Base-by-base conservation (phyloP, 2,329 filamentous ascomycete species). In the Ophiostoma tasmaniense region DNA sequence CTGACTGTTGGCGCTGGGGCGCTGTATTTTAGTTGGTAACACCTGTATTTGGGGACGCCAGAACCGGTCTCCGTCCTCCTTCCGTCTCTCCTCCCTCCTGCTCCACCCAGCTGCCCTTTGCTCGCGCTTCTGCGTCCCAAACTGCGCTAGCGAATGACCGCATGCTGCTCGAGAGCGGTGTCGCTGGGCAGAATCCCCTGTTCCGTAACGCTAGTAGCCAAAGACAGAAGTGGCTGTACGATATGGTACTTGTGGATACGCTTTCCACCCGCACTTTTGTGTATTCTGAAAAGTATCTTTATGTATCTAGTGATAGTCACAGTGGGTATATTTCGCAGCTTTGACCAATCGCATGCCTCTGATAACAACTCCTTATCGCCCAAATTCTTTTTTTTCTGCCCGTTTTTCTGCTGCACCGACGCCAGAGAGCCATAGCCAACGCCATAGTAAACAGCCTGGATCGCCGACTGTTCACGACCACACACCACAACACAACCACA, bases 91-190 rank as follows among this genome's bases (percentile, higher is more conserved):
- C 61, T 35, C 61, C 13, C 50, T 64, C 33, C 62, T 66, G 17
- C 50, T 55, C 50, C 50, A 55, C 50, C 22, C 22, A 55, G 25
- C 25, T 20, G 55, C 55, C 55, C 55, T 30, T 61, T 14, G 11
- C 55, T 61, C 25, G 55, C 55, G 55, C 55, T 61, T 17, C 25
- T 55, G 50, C n/a, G n/a, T 45, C 42, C 50, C n/a, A 62, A 59
- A 67, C 59, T 70, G 68, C 68, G 68, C 68, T 70, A 70, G 50
- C 66, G 59, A 67, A 69, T 69, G 68, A 69, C 66, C 66, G 64
- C 45, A 67, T 61, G 45, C 65, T 70, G 37, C n/a, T 64, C 25
- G 28, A n/a, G 17, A 28, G 68, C 68, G 68, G 68, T 69, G 42
- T 55, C 17, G 30, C n/a, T 2, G 22, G 68, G 68, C 68, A 69